Percentiles rank a stretch among this genome's conserved stretches.
phyloP scores from a whole-genome alignment of 352 stramenopile species.

The Globisporangium carolinianum region DNA sequence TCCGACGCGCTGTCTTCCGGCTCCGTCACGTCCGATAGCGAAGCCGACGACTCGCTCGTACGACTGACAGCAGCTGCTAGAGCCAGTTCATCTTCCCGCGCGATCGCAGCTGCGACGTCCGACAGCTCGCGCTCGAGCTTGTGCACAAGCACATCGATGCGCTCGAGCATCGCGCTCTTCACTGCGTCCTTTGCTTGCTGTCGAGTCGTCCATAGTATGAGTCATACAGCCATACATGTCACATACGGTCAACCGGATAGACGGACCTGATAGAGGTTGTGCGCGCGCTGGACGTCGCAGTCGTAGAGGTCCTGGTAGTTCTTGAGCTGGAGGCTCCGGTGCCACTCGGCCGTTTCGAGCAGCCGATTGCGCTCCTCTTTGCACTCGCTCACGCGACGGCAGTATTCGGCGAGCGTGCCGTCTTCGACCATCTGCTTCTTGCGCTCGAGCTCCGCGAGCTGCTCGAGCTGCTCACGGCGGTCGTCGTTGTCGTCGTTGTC shows the following conservation, averaged over 20 bases:
- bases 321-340: constrained; percentile 82
- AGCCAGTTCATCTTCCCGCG: constrained; percentile 9
- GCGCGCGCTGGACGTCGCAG: constrained; percentile 68
- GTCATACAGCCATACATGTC: background rate
- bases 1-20: constrained; percentile 5
- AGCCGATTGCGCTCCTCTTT: constrained; percentile 74
- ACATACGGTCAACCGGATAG: background rate
- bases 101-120: constrained; percentile 21
- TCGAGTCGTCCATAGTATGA: no score
- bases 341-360: constrained; percentile 66
- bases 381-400: constrained; percentile 72
- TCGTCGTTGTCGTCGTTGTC: constrained; percentile 22
- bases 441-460: constrained; percentile 68
- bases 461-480: constrained; percentile 32
- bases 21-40: constrained; percentile 6
- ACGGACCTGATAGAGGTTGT: constrained; percentile 52
- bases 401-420: constrained; percentile 76
- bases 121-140: constrained; percentile 47
- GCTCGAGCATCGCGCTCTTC: constrained; percentile 43
- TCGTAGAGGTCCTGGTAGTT: constrained; percentile 71
- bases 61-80: background rate
- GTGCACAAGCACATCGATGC: constrained; percentile 34
- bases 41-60: background rate
- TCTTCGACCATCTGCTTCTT: constrained; percentile 84
- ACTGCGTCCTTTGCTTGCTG: constrained; percentile 48